Base-by-base conservation (phyloP, 2,329 filamentous ascomycete genomes). In the Lasiodiplodia gonubiensis region DNA sequence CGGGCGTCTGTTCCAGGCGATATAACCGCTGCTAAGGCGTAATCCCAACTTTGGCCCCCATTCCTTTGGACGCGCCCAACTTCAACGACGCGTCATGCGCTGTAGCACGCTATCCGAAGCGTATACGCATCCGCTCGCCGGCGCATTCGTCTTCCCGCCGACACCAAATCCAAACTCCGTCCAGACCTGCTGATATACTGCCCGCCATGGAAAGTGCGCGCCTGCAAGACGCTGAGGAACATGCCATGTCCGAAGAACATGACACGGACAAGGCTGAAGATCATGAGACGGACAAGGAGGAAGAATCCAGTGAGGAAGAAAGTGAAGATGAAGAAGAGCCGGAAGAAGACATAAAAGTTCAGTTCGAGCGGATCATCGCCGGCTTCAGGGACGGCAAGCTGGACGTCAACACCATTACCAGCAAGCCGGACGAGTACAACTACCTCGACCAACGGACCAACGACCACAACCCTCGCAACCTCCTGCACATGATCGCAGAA, bases 401-500 rank as follows among this genome's bases (percentile, higher is more conserved):
- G n/a, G 21, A 51, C 48, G 12, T 51, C 18, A 51, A 4, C 18
- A 51, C 48, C 18, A 12, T 51, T 6, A 21, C 48, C 21, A 51
- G 48, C 48, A n/a, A 23, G 48, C 48, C 48, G 12, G 48, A 51
- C 1, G 48, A 51, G 23, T 51, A 51, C 48, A 23, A 51, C 48
- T 51, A 51, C 48, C 21, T 51, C 18, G 48, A 51, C 21, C 48
- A 51, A 51, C 5, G 21, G 48, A 51, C 48, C 5, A 51, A 51
- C 48, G 48, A 51, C 21, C 48, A 51, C 21, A 51, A 51, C 21
- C 48, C 48, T 1, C 18, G 48, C n/a, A 51, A 51, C 21, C 48
- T 46, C n/a, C 42, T 51, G 18, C 48, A 51, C 48, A 51, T 60
- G 37, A 51, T 51, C 48, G 48, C 48, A 7, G 48, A 51, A 12